phyloP scores from a whole-genome alignment of 2,329 filamentous ascomycete species.

The Diaporthe velutina region DNA sequence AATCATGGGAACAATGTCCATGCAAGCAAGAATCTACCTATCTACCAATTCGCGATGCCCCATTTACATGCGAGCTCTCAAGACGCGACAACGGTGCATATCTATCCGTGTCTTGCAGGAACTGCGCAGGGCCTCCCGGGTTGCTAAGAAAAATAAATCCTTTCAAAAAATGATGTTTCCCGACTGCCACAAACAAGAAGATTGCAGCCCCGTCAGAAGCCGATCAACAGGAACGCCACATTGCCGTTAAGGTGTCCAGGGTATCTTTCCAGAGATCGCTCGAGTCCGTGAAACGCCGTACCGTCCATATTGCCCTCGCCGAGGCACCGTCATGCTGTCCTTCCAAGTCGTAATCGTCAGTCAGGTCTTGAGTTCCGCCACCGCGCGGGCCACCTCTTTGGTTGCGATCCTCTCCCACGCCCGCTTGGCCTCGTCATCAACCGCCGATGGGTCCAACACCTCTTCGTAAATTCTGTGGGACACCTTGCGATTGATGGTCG shows the following conservation, averaged over 20 bases:
- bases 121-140: slow-evolving; percentile 22
- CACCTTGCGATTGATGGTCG: slow-evolving; percentile 89
- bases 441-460: slow-evolving; percentile 64
- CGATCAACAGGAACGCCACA: slow-evolving; percentile 36
- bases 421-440: slow-evolving; percentile 75
- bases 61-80: slow-evolving; percentile 32
- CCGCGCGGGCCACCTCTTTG: slow-evolving; percentile 82
- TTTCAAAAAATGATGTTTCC: slow-evolving; percentile 24
- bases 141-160: slow-evolving; percentile 27
- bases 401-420: slow-evolving; percentile 83
- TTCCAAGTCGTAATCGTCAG: slow-evolving; percentile 51
- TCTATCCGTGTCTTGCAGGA: slow-evolving; percentile 1
- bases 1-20: slow-evolving; percentile 24
- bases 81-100: slow-evolving; percentile 24
- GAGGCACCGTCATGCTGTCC: slow-evolving; percentile 37
- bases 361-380: slow-evolving; percentile 69
- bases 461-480: slow-evolving; percentile 89
- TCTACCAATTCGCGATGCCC: slow-evolving; percentile 30
- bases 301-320: slow-evolving; percentile 33
- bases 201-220: slow-evolving; percentile 28
- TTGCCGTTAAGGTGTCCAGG: slow-evolving; percentile 37
- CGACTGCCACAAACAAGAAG: slow-evolving; percentile 33
- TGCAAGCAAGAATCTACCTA: slow-evolving; percentile 34
- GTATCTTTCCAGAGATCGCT: slow-evolving; percentile 44
- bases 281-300: slow-evolving; percentile 41